Conservation (phyloP, 2,329 filamentous ascomycete genomes). For the Scytalidium lignicola region DNA sequence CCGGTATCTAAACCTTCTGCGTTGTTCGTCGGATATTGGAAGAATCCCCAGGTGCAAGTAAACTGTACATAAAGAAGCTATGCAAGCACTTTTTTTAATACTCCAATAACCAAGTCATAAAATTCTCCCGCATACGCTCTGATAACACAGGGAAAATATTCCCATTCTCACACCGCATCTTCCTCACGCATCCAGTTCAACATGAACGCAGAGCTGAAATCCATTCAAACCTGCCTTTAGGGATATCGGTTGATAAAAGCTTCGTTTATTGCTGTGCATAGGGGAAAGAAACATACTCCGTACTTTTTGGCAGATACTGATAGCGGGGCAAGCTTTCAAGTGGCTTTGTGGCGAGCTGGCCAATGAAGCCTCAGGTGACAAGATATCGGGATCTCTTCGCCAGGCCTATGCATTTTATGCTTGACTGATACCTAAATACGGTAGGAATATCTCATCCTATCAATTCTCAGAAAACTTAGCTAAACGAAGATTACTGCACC, state of each 20-base stretch:
- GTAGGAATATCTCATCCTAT: no score
- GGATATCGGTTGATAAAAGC: conserved; percentile 5
- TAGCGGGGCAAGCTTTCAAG: background rate
- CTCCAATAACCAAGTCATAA: background rate
- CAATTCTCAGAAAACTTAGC: no score
- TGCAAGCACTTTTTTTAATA: background rate
- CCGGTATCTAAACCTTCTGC: background rate
- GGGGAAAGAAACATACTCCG: conserved; percentile 8
- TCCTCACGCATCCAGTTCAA: conserved; percentile 22
- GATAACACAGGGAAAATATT: background rate
- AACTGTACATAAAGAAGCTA: background rate
- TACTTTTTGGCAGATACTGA: conserved; percentile 5
- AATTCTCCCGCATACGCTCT: background rate
- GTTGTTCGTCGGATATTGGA: background rate
- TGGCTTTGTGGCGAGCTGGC: no score
- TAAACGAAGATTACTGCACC: no score
- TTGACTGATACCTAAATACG: no score
- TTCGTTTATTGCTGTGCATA: conserved; percentile 17
- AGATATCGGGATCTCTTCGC: no score
- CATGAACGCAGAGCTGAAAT: conserved; percentile 43
- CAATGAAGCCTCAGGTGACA: no score
- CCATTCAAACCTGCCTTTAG: conserved; percentile 20
- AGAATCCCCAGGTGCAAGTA: background rate
- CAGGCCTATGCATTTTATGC: no score
- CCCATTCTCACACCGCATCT: background rate